Evolutionary conservation across 163 green algal species (phyloP).

Genomic region (Coccomyxa subellipsoidea): DNA sequence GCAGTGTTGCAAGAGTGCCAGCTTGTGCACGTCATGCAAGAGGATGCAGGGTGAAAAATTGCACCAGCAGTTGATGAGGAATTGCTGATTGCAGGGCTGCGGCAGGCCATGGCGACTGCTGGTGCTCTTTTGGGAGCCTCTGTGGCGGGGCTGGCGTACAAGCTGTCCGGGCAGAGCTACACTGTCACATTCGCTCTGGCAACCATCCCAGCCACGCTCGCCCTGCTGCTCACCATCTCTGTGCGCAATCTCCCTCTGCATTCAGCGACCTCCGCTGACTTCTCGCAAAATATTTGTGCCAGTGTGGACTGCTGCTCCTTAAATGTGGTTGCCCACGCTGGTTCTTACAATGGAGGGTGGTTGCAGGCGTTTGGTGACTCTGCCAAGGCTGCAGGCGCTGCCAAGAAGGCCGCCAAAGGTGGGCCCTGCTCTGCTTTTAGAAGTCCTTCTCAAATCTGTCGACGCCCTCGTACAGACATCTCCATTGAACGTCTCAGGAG

Average conservation of each 20-base stretch:
- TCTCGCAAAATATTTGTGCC: no score
- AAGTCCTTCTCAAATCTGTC: no score
- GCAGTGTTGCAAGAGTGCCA: no score
- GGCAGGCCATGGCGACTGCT: conserved; percentile 70
- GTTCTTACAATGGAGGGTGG: neutral
- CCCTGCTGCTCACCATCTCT: conserved; percentile 56
- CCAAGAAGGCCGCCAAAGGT: conserved; percentile 29
- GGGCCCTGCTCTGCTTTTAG: neutral
- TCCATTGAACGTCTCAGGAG: no score
- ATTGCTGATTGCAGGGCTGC: conserved; percentile 53
- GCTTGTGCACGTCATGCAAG: neutral
- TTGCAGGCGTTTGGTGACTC: conserved; percentile 42
- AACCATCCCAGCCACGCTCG: conserved; percentile 50
- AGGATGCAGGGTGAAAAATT: no score
- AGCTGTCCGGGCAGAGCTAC: conserved; percentile 68
- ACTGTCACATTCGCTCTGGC: conserved; percentile 72
- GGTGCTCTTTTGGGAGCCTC: conserved; percentile 72
- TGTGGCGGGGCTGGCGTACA: conserved; percentile 39
- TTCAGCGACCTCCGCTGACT: no score
- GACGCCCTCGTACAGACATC: no score
- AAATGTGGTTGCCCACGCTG: neutral
- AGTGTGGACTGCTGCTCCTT: neutral
- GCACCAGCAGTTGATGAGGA: no score
- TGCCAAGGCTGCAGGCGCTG: conserved; percentile 31
- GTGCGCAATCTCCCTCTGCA: conserved; percentile 14